A percentile compares a stretch with the other conserved stretches of the same genome.
Conservation (phyloP, 805 yeast species). For the Groenewaldozyma salmanticensis region DNA sequence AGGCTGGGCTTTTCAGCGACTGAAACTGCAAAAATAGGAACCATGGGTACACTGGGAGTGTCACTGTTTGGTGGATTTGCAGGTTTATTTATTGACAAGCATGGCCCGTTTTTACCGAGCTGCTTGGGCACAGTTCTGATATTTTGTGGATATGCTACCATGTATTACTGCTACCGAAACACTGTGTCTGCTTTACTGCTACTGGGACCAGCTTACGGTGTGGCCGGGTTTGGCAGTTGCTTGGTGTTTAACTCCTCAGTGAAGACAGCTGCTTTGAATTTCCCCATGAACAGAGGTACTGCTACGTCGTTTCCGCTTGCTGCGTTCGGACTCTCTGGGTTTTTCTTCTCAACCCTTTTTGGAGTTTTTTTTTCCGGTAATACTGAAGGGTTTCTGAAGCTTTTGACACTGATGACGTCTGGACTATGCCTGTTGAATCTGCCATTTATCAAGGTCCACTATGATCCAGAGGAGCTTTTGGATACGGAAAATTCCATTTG, state of each 20-base stretch:
- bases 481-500: neutral
- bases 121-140: slow-evolving; percentile 42
- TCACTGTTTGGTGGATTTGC: slow-evolving; percentile 31
- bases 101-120: slow-evolving; percentile 30
- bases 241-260: slow-evolving; percentile 53
- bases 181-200: slow-evolving; percentile 27
- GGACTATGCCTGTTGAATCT: slow-evolving; percentile 9
- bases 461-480: slow-evolving; percentile 4
- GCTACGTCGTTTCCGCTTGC: slow-evolving; percentile 72
- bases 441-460: slow-evolving; percentile 14
- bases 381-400: slow-evolving; percentile 16
- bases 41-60: slow-evolving; percentile 53
- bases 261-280: slow-evolving; percentile 62
- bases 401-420: slow-evolving; percentile 13
- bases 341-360: slow-evolving; percentile 49
- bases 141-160: slow-evolving; percentile 44
- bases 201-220: slow-evolving; percentile 30
- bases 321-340: slow-evolving; percentile 65
- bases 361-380: slow-evolving; percentile 27
- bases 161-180: slow-evolving; percentile 38
- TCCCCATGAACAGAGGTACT: slow-evolving; percentile 58
- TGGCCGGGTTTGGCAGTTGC: slow-evolving; percentile 62
- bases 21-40: slow-evolving; percentile 50
- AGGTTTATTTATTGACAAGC: slow-evolving; percentile 18
- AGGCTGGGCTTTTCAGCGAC: slow-evolving; percentile 49